Percentiles rank a stretch among this genome's conserved stretches.
Conservation (phyloP, 306 rosid species). For the Vachellia collinsii region DNA sequence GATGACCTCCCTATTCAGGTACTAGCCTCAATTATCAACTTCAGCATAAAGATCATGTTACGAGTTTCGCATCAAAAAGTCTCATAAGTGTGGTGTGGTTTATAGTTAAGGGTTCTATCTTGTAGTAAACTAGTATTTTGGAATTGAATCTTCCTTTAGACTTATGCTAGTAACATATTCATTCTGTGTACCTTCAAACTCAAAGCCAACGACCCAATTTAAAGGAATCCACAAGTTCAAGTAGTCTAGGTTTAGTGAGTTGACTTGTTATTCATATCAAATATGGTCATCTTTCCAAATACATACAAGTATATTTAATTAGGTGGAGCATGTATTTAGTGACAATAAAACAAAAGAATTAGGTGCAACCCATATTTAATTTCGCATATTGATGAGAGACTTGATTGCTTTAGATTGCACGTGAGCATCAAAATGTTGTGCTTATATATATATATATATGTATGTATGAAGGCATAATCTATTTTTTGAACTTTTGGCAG, state of each 20-base stretch:
- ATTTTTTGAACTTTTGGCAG: constrained; percentile 39
- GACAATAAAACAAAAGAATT: too few relatives aligned
- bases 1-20: constrained; percentile 71
- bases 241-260: neutral
- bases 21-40: too few relatives aligned
- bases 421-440: neutral
- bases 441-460: too few relatives aligned
- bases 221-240: neutral
- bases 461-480: neutral
- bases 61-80: too few relatives aligned
- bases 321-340: neutral
- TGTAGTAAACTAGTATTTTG: too few relatives aligned
- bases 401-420: neutral
- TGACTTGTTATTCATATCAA: neutral
- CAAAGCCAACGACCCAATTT: neutral
- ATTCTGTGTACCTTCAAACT: neutral
- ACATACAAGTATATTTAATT: neutral
- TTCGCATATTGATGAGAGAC: neutral
- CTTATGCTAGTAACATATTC: neutral
- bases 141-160: too few relatives aligned
- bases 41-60: too few relatives aligned
- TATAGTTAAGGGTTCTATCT: too few relatives aligned
- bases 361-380: neutral
- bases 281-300: neutral
- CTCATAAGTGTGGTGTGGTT: too few relatives aligned